phyloP scores from a whole-genome alignment of 306 rosid genomes.

The Begonia masoniana region DNA sequence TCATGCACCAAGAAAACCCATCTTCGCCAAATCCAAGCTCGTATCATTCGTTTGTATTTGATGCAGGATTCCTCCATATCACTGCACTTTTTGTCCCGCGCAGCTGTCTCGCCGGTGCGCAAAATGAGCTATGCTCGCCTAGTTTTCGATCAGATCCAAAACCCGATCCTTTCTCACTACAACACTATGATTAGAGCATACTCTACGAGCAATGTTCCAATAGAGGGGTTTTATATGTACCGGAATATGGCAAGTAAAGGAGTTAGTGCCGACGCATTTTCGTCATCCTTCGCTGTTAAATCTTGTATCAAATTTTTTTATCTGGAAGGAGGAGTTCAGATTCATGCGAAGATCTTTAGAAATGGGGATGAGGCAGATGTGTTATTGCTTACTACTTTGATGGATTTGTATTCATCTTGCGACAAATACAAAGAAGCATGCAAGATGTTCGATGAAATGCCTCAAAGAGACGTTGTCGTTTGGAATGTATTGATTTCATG shows the following conservation, averaged over 20 bases:
- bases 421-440: conserved; percentile 37
- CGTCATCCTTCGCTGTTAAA: conserved; percentile 49
- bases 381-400: conserved; percentile 50
- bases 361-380: conserved; percentile 56
- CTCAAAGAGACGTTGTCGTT: conserved; percentile 50
- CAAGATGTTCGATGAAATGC: conserved; percentile 61
- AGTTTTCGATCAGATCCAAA: conserved; percentile 29
- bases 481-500: conserved; percentile 90
- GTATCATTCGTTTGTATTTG: conserved; percentile 28
- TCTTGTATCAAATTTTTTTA: conserved; percentile 37
- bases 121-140: conserved; percentile 36
- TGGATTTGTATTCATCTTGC: conserved; percentile 56
- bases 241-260: conserved; percentile 39
- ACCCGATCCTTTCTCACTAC: conserved; percentile 35
- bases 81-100: conserved; percentile 43
- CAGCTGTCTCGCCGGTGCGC: conserved; percentile 36
- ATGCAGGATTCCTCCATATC: conserved; percentile 34
- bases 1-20: conserved; percentile 31
- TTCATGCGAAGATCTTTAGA: conserved; percentile 51
- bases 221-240: conserved; percentile 37
- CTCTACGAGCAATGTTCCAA: conserved; percentile 39
- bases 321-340: conserved; percentile 44
- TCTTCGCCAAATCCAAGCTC: conserved; percentile 75
- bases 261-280: conserved; percentile 30
- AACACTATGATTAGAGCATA: conserved; percentile 61